Conservation (phyloP, 1,284 basidiomycete genomes). For the Agroathelia rolfsii region DNA sequence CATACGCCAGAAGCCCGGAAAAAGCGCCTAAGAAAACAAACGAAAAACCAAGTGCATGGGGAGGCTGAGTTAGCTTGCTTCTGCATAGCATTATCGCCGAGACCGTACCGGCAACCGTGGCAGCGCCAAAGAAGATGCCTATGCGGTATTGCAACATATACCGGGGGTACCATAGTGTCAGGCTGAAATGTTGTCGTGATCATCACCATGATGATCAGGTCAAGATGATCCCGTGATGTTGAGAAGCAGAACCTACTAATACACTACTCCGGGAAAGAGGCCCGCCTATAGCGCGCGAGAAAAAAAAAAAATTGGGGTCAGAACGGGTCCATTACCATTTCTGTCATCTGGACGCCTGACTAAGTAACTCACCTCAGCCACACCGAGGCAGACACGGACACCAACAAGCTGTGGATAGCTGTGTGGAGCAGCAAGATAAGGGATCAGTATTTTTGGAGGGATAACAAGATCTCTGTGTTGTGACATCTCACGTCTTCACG, state of each 20-base stretch:
- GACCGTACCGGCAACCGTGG: slow-evolving; percentile 27
- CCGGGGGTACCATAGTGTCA: slow-evolving; percentile 44
- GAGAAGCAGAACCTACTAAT: slow-evolving; percentile 30
- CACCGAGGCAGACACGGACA: slow-evolving; percentile 47
- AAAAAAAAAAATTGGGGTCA: no score
- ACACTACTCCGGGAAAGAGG: slow-evolving; percentile 58
- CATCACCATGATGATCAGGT: neutral
- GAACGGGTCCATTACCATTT: no score
- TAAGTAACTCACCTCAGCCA: no score
- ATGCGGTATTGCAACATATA: slow-evolving; percentile 39
- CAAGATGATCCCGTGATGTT: neutral
- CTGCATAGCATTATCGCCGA: slow-evolving; percentile 5
- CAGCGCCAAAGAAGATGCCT: slow-evolving; percentile 41
- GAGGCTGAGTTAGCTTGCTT: slow-evolving; percentile 21
- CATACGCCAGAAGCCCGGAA: slow-evolving; percentile 35
- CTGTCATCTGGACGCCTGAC: no score
- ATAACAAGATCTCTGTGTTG: neutral
- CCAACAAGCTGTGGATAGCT: slow-evolving; percentile 57
- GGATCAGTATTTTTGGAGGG: slow-evolving; percentile 2
- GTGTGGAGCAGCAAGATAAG: slow-evolving; percentile 1
- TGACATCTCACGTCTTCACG: slow-evolving; percentile 40
- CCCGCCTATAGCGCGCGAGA: no score
- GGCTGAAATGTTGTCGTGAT: slow-evolving; percentile 16
- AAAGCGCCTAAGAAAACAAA: slow-evolving; percentile 34
- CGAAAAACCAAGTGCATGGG: no score